Percentiles rank a stretch among this genome's conserved stretches.
These are phyloP conservation scores for Imleria badia DNA, from an alignment of 768 basidiomycete genomes.

Conservation along the genomic window DNA sequence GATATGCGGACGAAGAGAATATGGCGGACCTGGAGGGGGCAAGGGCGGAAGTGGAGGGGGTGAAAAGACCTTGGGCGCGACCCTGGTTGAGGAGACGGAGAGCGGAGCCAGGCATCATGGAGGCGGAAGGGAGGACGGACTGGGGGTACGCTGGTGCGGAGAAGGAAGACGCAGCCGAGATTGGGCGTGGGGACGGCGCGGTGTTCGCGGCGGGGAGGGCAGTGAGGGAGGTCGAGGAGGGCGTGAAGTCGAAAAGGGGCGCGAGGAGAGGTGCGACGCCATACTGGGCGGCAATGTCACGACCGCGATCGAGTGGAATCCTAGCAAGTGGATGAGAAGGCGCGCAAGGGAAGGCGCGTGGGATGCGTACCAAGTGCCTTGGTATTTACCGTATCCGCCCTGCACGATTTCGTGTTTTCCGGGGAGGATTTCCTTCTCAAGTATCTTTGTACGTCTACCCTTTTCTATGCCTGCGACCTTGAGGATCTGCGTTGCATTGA, in stretches of 20 bases:
- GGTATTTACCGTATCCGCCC: constrained; percentile 98
- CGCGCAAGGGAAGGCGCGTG: constrained; percentile 1
- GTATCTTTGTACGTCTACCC: constrained; percentile 91
- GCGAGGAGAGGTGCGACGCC: constrained; percentile 86
- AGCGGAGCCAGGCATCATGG: constrained; percentile 86
- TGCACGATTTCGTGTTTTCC: constrained; percentile 98
- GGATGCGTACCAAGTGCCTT: constrained; percentile 87
- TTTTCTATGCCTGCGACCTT: constrained; percentile 99
- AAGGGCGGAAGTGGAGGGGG: constrained; percentile 73
- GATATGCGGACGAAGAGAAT: constrained; percentile 54
- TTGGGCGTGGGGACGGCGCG: constrained; percentile 55
- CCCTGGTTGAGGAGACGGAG: constrained; percentile 83
- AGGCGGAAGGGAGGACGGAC: constrained; percentile 67
- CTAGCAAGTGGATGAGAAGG: constrained; percentile 40
- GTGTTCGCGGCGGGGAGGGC: constrained; percentile 56
- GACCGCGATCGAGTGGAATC: constrained; percentile 94
- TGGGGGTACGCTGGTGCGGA: constrained; percentile 54
- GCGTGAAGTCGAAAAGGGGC: constrained; percentile 92
- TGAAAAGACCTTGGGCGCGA: constrained; percentile 82
- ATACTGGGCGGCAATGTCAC: constrained; percentile 89
- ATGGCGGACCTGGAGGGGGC: constrained; percentile 44
- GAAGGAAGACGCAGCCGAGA: constrained; percentile 69
- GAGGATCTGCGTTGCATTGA: constrained; percentile 98
- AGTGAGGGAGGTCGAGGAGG: constrained; percentile 67
- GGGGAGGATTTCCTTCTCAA: constrained; percentile 94